Conservation (phyloP, 176 grass and related monocot species). For the Ananas comosus region DNA sequence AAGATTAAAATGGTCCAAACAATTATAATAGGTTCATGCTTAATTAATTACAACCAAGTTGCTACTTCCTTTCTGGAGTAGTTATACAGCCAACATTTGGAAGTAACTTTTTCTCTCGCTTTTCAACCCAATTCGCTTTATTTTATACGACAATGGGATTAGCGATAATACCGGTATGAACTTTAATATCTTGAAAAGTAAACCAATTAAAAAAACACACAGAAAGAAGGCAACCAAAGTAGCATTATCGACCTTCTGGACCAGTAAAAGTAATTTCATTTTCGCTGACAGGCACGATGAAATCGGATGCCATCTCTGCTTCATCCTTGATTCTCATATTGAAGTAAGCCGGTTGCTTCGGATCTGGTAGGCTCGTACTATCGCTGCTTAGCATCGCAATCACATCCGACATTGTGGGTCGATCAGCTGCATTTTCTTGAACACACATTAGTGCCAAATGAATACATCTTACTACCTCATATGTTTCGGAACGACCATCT, state of each 20-base stretch:
- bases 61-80: no score
- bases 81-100: no score
- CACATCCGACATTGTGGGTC: slow-evolving; percentile 27
- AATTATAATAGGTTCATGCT: no score
- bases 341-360: slow-evolving; percentile 26
- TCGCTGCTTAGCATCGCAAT: slow-evolving; percentile 9
- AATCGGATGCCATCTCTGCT: background rate
- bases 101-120: no score
- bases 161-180: no score
- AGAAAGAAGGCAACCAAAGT: background rate
- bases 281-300: background rate
- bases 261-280: slow-evolving; percentile 24
- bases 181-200: no score
- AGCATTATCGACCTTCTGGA: background rate
- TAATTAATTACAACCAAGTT: no score
- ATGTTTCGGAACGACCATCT: background rate
- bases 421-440: slow-evolving; percentile 17
- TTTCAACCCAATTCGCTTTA: no score
- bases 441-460: slow-evolving; percentile 26
- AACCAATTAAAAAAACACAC: no score
- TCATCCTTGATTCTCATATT: slow-evolving; percentile 13
- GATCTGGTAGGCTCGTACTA: background rate
- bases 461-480: slow-evolving; percentile 13
- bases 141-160: no score
- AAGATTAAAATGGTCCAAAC: no score